Evolutionary conservation across 495 filamentous ascomycete genomes (phyloP), one percentile per base, ranked within the genome.

Genomic region (Aspergillus funiculosus): DNA sequence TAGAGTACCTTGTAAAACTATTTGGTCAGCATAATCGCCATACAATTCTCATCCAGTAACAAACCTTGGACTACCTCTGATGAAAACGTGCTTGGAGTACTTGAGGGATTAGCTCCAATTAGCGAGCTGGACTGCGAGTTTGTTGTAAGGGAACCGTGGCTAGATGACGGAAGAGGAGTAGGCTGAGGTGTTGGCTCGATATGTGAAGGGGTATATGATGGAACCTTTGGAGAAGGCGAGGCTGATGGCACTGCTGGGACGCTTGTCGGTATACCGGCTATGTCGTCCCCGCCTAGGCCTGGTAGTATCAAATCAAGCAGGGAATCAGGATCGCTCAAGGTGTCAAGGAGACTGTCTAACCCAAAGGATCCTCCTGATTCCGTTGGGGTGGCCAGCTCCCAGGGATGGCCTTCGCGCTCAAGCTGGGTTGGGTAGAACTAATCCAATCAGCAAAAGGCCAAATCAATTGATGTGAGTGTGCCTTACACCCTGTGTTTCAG

Each of bases 321-420:
- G 32, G 53, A 48, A 14, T 64, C 52, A 13, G 67, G 51, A 1
- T 51, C 34, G 21, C 46, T 49, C 31, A 72, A 42, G 43, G 50
- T 47, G 40, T 57, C 39, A 27, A 69, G 32, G 9, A 64, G 26
- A 6, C 26, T 6, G n/a, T 20, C 34, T 9, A 63, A 14, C 19
- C 54, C 52, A 19, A 60, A 31, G 2, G 53, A 18, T 3, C 19
- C 38, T 4, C 60, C 10, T 56, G 67, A 30, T 66, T 69, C 42
- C 46, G 56, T 28, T 53, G 39, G 31, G 7, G 39, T 44, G 8
- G 50, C 64, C 22, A 60, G 59, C 20, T 64, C 30, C 14, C 62
- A 58, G 26, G 62, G 53, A 56, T 62, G 66, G 13, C 72, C 74
- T n/a, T 68, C 60, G 9, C 58, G 56, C 24, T 75, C 63, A 13